A percentile compares a stretch with the other conserved stretches of the same genome.
Evolutionary conservation across 2,329 filamentous ascomycete species (phyloP).

Genomic region (Colletotrichum tabaci): DNA sequence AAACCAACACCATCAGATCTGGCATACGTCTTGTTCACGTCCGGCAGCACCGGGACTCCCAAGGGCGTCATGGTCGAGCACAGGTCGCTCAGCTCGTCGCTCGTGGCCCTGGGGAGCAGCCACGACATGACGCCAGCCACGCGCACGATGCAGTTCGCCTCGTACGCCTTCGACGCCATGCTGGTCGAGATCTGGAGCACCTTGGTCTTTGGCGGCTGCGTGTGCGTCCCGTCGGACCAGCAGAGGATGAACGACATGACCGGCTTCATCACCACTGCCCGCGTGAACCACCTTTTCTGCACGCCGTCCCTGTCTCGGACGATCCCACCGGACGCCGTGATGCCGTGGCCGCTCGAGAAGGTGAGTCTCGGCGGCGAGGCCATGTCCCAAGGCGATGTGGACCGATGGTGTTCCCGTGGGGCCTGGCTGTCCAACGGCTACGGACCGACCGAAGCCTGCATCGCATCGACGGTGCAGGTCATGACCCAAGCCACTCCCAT

Average conservation of each 20-base stretch:
- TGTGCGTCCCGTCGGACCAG: constrained; percentile 69
- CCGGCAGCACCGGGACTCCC: constrained; percentile 66
- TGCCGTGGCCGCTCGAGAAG: constrained; percentile 52
- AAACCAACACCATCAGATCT: not conserved
- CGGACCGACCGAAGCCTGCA: constrained; percentile 54
- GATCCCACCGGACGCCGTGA: constrained; percentile 54
- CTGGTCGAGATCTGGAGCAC: constrained; percentile 66
- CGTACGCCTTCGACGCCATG: constrained; percentile 68
- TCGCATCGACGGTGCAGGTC: constrained; percentile 59
- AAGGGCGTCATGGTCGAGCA: constrained; percentile 63
- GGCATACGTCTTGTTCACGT: constrained; percentile 64
- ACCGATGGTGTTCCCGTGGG: constrained; percentile 46
- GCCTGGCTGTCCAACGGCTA: constrained; percentile 45
- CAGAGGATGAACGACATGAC: constrained; percentile 66
- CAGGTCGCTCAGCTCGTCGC: constrained; percentile 44
- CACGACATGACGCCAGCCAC: constrained; percentile 51
- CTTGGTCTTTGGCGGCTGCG: constrained; percentile 68
- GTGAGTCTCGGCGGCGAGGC: constrained; percentile 49
- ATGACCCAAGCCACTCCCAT: not conserved
- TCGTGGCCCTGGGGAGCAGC: constrained; percentile 50
- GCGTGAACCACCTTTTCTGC: constrained; percentile 67
- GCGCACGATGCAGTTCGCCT: constrained; percentile 61
- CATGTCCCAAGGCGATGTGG: constrained; percentile 43
- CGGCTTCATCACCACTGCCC: constrained; percentile 63
- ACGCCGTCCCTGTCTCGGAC: constrained; percentile 70